Evolutionary conservation across 2,329 filamentous ascomycete genomes (phyloP).

Genomic region (Zasmidium angulare): DNA sequence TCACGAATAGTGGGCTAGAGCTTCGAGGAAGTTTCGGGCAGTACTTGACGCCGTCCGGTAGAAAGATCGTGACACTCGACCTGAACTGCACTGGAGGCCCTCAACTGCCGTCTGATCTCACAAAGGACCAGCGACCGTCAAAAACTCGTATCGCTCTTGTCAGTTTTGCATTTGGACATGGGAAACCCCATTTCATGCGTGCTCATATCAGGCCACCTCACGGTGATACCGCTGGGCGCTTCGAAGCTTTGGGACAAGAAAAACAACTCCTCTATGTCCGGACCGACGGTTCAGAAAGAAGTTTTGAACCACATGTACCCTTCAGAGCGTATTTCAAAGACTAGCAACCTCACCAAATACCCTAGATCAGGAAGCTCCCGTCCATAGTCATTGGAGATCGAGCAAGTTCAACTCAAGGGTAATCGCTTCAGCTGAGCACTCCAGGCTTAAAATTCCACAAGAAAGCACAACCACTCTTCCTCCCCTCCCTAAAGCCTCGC

Average conservation of each 20-base stretch:
- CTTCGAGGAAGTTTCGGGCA: background rate
- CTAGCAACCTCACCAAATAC: too few species aligned
- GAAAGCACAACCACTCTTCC: too few species aligned
- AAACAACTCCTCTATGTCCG: background rate
- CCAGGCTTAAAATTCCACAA: too few species aligned
- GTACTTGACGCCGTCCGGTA: background rate
- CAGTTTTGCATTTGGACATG: background rate
- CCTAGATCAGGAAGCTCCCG: too few species aligned
- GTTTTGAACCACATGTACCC: too few species aligned
- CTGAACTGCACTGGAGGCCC: background rate
- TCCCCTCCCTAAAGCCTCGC: slow-evolving; percentile 45
- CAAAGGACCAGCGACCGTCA: too few species aligned
- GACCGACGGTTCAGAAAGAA: too few species aligned
- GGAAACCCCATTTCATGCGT: background rate
- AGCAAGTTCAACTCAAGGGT: too few species aligned
- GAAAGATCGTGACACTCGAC: background rate
- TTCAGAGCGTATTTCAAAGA: too few species aligned
- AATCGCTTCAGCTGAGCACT: too few species aligned
- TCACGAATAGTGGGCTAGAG: background rate
- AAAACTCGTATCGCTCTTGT: background rate
- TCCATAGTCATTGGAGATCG: too few species aligned
- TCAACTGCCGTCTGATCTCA: too few species aligned
- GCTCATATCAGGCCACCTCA: background rate
- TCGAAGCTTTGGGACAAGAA: background rate
- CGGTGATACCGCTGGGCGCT: background rate